Conservation (phyloP, 2,329 filamentous ascomycete species). For the Lecanicillium sp. region DNA sequence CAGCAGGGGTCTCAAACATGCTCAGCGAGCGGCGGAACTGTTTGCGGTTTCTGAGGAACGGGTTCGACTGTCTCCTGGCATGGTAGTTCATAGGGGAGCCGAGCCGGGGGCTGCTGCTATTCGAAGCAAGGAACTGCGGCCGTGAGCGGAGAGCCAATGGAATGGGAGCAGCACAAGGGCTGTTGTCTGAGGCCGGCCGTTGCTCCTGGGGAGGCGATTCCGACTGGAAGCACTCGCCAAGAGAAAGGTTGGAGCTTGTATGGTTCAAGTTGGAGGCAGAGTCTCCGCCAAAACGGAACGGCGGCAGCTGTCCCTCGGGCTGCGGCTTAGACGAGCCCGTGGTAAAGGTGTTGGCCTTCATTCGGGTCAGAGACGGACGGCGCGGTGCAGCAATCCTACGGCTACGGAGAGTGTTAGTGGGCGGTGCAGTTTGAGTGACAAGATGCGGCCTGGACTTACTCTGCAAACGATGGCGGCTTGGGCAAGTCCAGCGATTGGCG, state of each 20-base stretch:
- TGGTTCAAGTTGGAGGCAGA: slow-evolving; percentile 13
- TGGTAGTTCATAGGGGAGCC: slow-evolving; percentile 70
- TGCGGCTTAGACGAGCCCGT: slow-evolving; percentile 52
- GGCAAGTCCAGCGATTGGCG: slow-evolving; percentile 41
- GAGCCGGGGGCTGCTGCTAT: slow-evolving; percentile 49
- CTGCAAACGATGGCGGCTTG: slow-evolving; percentile 36
- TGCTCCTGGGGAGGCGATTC: slow-evolving; percentile 68
- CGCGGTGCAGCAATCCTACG: slow-evolving; percentile 61
- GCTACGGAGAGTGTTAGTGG: slow-evolving; percentile 34
- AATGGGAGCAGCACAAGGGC: slow-evolving; percentile 43
- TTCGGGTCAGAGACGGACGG: slow-evolving; percentile 66
- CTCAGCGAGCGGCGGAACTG: slow-evolving; percentile 88
- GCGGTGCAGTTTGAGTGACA: too few species aligned
- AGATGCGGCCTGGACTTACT: slow-evolving; percentile 48
- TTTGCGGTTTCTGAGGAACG: slow-evolving; percentile 69
- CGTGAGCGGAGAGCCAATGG: slow-evolving; percentile 56
- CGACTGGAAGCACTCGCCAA: slow-evolving; percentile 71
- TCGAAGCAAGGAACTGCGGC: slow-evolving; percentile 55
- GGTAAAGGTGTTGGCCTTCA: slow-evolving; percentile 67
- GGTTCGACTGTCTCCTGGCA: slow-evolving; percentile 64
- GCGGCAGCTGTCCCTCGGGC: slow-evolving; percentile 58
- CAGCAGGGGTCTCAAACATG: slow-evolving; percentile 93
- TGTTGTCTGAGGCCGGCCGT: slow-evolving; percentile 52
- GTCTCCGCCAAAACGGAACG: slow-evolving; percentile 63
- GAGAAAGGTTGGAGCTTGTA: slow-evolving; percentile 42